phyloP scores from a whole-genome alignment of 306 rosid species.

The Prunus davidiana region DNA sequence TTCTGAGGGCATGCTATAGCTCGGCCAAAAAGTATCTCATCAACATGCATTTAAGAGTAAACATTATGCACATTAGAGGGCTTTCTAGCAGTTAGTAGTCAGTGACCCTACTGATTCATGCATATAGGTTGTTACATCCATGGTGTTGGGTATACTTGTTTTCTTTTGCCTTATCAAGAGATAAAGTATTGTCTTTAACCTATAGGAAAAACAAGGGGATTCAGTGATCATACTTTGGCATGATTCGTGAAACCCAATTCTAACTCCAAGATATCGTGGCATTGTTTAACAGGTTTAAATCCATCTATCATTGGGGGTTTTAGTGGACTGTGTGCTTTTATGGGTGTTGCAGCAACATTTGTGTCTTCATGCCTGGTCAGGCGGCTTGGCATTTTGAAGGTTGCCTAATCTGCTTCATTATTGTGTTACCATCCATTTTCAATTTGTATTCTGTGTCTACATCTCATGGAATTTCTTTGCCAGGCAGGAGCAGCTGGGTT shows the following conservation, averaged over 20 bases:
- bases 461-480: constrained; percentile 22
- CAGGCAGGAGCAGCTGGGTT: constrained; percentile 97
- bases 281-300: constrained; percentile 57
- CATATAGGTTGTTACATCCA: not conserved
- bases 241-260: not conserved
- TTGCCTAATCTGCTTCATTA: constrained; percentile 23
- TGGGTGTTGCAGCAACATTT: constrained; percentile 98
- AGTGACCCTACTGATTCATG: not conserved
- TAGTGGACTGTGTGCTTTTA: constrained; percentile 84
- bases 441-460: constrained; percentile 9
- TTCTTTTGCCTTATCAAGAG: not conserved
- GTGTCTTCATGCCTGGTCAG: constrained; percentile 77
- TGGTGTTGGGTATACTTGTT: not conserved
- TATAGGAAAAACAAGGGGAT: not conserved
- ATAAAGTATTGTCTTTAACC: not conserved
- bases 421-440: constrained; percentile 11
- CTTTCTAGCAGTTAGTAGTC: not conserved
- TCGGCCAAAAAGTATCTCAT: not conserved
- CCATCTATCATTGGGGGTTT: constrained; percentile 90
- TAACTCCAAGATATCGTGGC: constrained; percentile 1
- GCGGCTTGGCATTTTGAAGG: constrained; percentile 86
- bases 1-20: not conserved
- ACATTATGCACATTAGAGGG: not conserved
- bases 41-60: not conserved
- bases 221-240: not conserved